Conservation (phyloP, 2,329 filamentous ascomycete genomes). For the Blastomyces silverae region DNA sequence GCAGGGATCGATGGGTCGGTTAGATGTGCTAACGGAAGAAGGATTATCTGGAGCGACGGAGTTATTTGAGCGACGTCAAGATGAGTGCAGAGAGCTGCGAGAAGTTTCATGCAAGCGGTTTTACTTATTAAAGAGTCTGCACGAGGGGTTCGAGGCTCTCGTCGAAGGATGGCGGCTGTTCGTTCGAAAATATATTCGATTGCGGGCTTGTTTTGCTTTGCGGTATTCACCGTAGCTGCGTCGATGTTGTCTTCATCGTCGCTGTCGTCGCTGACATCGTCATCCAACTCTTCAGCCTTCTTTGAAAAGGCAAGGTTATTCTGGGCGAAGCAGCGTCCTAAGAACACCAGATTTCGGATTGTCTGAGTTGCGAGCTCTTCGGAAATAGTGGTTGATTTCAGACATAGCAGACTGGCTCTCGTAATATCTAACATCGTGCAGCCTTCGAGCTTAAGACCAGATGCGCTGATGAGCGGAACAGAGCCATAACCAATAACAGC, state of each 20-base stretch:
- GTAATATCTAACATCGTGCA: conserved; percentile 56
- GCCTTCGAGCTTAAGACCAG: conserved; percentile 61
- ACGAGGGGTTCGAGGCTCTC: conserved; percentile 59
- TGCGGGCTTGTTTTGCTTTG: conserved; percentile 44
- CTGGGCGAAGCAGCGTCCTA: conserved; percentile 59
- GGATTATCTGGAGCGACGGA: conserved; percentile 57
- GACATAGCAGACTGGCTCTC: conserved; percentile 51
- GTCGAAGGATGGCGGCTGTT: conserved; percentile 69
- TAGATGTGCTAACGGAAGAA: conserved; percentile 69
- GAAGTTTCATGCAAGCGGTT: conserved; percentile 64
- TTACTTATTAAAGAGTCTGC: conserved; percentile 64
- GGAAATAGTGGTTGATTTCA: conserved; percentile 59
- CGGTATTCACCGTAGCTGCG: conserved; percentile 38
- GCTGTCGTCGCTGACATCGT: conserved; percentile 35
- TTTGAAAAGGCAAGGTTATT: conserved; percentile 47
- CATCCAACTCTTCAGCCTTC: conserved; percentile 37
- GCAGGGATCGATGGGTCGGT: conserved; percentile 70
- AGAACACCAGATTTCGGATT: conserved; percentile 73
- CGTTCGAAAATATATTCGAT: conserved; percentile 72
- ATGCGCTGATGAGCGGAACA: conserved; percentile 60
- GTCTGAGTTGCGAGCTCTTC: conserved; percentile 72
- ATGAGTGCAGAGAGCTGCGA: conserved; percentile 62
- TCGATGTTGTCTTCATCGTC: conserved; percentile 43
- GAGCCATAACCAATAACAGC: conserved; percentile 47
- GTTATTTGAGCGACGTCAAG: conserved; percentile 53